phyloP scores from a whole-genome alignment of 495 filamentous ascomycete species.

The Baudoinia panamericana region DNA sequence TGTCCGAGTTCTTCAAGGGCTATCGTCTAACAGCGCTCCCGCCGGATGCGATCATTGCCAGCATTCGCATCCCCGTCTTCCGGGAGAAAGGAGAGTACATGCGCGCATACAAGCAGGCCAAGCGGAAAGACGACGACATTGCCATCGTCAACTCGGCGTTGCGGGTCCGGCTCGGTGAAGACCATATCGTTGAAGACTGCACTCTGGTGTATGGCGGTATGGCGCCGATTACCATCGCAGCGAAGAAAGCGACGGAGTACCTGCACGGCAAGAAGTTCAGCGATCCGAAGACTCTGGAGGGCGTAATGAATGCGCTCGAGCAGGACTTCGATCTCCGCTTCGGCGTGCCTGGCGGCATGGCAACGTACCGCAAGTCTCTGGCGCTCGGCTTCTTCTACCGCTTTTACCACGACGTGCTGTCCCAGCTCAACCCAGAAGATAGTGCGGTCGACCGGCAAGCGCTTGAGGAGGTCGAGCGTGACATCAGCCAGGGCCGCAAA shows the following conservation, averaged over 20 bases:
- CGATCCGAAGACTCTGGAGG: conserved; percentile 69
- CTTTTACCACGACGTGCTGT: conserved; percentile 64
- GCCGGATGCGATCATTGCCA: conserved; percentile 69
- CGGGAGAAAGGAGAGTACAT: conserved; percentile 55
- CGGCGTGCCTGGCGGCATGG: conserved; percentile 89
- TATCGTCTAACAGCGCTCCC: conserved; percentile 78
- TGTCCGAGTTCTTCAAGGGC: conserved; percentile 84
- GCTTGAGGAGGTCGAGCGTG: conserved; percentile 52
- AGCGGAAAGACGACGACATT: conserved; percentile 94
- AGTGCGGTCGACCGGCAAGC: conserved; percentile 44
- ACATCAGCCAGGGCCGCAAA: conserved; percentile 48
- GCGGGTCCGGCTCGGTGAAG: conserved; percentile 51
- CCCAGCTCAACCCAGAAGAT: conserved; percentile 30
- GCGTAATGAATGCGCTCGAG: conserved; percentile 72
- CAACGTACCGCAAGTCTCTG: conserved; percentile 81
- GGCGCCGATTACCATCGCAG: conserved; percentile 74
- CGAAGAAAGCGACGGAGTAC: conserved; percentile 58
- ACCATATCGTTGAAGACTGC: conserved; percentile 51
- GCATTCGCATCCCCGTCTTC: conserved; percentile 69
- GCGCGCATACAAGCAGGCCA: conserved; percentile 82
- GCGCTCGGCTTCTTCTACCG: conserved; percentile 82
- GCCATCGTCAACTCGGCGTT: conserved; percentile 84
- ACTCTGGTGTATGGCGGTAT: conserved; percentile 84
- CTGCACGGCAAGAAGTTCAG: conserved; percentile 68
- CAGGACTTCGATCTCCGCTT: conserved; percentile 77